These are phyloP conservation scores for Pilasporangium apinafurcum DNA, from an alignment of 352 stramenopile genomes.

Conservation along the genomic window DNA sequence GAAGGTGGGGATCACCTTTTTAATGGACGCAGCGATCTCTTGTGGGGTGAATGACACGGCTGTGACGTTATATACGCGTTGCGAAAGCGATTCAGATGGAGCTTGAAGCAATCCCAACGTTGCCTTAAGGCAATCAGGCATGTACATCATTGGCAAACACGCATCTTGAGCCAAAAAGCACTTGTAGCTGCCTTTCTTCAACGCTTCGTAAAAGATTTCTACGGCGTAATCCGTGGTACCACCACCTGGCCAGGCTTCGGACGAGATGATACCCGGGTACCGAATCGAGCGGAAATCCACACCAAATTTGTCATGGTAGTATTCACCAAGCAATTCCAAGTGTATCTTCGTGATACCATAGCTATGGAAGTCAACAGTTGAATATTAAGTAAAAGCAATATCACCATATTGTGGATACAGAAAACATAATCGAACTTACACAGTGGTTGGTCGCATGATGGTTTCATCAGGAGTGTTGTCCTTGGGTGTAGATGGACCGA, in stretches of 20 bases:
- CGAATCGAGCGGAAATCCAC: slow-evolving; percentile 90
- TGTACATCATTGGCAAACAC: slow-evolving; percentile 93
- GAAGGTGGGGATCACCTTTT: slow-evolving; percentile 85
- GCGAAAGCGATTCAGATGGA: slow-evolving; percentile 52
- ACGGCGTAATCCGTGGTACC: slow-evolving; percentile 90
- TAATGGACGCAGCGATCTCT: slow-evolving; percentile 79
- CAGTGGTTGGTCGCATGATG: slow-evolving; percentile 89
- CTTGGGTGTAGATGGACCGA: slow-evolving; percentile 81
- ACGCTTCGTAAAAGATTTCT: slow-evolving; percentile 91
- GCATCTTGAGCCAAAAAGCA: slow-evolving; percentile 81
- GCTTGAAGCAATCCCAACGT: slow-evolving; percentile 81
- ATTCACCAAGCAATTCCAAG: slow-evolving; percentile 86
- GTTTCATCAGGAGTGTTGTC: slow-evolving; percentile 84
- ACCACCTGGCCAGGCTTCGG: slow-evolving; percentile 75
- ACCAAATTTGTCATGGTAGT: slow-evolving; percentile 90
- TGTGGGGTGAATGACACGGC: slow-evolving; percentile 86
- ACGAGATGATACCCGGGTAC: slow-evolving; percentile 90
- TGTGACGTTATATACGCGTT: slow-evolving; percentile 90
- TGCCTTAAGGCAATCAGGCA: slow-evolving; percentile 88
- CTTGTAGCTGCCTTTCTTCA: slow-evolving; percentile 85
- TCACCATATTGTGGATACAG: slow-evolving; percentile 4
- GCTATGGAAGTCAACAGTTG: background rate
- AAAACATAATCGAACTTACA: slow-evolving; percentile 32
- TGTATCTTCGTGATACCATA: slow-evolving; percentile 92
- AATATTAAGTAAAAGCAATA: no score